A percentile compares a stretch with the other conserved stretches of the same genome.
Conservation (phyloP, 2,329 filamentous ascomycete genomes). For the Microcera coccophila region DNA sequence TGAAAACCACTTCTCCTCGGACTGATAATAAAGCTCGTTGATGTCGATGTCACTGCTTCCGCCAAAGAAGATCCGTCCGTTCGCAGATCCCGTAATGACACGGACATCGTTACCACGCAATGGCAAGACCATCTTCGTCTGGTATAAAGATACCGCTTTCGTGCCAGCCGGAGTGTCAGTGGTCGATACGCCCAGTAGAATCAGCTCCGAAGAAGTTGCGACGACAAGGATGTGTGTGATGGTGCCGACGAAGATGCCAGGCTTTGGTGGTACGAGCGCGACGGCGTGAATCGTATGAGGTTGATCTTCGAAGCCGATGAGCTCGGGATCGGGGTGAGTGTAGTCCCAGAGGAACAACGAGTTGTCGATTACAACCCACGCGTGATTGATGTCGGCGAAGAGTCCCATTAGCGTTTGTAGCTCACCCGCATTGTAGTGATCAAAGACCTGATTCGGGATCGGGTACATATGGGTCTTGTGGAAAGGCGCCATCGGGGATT, state of each 20-base stretch:
- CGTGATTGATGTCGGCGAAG: conserved; percentile 91
- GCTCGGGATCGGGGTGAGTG: conserved; percentile 82
- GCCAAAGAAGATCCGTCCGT: conserved; percentile 90
- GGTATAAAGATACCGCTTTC: conserved; percentile 73
- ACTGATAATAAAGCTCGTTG: conserved; percentile 92
- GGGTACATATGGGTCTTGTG: conserved; percentile 81
- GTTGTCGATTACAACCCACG: conserved; percentile 95
- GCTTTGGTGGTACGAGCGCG: conserved; percentile 77
- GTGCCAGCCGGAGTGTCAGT: conserved; percentile 64
- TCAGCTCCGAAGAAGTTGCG: conserved; percentile 79
- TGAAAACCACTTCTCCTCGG: conserved; percentile 95
- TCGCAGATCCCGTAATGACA: conserved; percentile 74
- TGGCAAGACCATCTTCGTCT: conserved; percentile 79
- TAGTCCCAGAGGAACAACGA: conserved; percentile 98
- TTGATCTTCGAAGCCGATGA: conserved; percentile 90
- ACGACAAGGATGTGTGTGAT: conserved; percentile 89
- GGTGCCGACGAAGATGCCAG: conserved; percentile 78
- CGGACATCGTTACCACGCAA: conserved; percentile 73
- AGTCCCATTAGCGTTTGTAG: conserved; percentile 91
- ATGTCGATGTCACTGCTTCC: conserved; percentile 79
- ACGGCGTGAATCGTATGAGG: conserved; percentile 86
- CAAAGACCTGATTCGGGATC: conserved; percentile 87
- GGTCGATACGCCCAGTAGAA: conserved; percentile 79
- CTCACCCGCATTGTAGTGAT: conserved; percentile 84
- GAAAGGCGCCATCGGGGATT: conserved; percentile 79